A percentile compares a stretch with the other conserved stretches of the same genome.
Conservation (phyloP, 192 early-diverging fungal genomes). For the Globomyces pollinis-pini region DNA sequence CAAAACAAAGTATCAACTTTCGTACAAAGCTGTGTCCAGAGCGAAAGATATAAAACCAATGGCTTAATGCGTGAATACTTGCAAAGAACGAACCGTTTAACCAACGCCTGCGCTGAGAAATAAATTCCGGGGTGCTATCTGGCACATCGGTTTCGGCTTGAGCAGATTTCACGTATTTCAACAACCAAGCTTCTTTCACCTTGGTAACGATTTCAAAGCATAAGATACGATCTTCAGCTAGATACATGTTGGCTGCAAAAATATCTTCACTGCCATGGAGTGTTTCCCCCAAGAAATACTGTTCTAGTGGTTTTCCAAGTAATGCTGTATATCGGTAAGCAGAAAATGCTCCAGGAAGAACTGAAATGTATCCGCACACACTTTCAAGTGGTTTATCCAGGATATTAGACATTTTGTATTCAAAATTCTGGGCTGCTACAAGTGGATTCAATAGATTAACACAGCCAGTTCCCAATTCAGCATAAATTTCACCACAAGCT, state of each 20-base stretch:
- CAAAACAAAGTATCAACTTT: conserved; percentile 51
- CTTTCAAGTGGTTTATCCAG: conserved; percentile 94
- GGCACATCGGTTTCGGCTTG: conserved; percentile 93
- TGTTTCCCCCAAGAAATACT: conserved; percentile 90
- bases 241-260: conserved; percentile 74
- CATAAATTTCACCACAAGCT: conserved; percentile 91
- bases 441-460: conserved; percentile 72
- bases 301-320: conserved; percentile 60
- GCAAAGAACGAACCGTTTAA: conserved; percentile 95
- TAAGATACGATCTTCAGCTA: conserved; percentile 78
- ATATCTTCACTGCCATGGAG: conserved; percentile 74
- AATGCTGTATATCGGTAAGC: conserved; percentile 87
- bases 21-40: conserved; percentile 59
- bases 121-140: conserved; percentile 80
- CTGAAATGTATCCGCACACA: conserved; percentile 80
- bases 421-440: conserved; percentile 94
- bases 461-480: conserved; percentile 71
- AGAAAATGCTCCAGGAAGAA: conserved; percentile 90
- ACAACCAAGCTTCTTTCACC: conserved; percentile 62
- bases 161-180: conserved; percentile 83
- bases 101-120: conserved; percentile 96
- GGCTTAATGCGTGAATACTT: conserved; percentile 70
- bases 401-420: conserved; percentile 98
- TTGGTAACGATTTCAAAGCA: conserved; percentile 93
- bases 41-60: conserved; percentile 71